Percentiles rank a stretch among this genome's conserved stretches.
Evolutionary conservation across 306 rosid species (phyloP).

Genomic region (Prunus fruticosa): DNA sequence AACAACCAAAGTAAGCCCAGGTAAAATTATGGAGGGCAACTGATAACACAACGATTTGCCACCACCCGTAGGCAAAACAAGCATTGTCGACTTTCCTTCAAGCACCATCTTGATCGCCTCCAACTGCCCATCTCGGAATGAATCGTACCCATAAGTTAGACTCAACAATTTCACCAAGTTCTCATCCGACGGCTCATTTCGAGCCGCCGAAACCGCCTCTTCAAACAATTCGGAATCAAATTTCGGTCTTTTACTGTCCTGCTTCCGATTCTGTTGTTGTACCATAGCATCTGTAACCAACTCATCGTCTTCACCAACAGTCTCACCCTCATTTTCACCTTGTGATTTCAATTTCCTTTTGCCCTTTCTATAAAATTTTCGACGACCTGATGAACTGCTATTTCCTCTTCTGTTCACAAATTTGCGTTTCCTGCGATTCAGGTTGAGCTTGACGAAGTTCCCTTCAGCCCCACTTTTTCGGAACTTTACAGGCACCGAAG

Average conservation of each 20-base stretch:
- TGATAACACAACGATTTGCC: constrained; percentile 97
- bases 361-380: constrained; percentile 36
- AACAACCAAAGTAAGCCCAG: constrained; percentile 80
- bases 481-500: constrained; percentile 43
- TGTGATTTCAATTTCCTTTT: constrained; percentile 31
- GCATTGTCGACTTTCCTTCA: constrained; percentile 65
- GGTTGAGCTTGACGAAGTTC: constrained; percentile 70
- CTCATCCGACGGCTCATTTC: constrained; percentile 58
- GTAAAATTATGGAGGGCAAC: constrained; percentile 71
- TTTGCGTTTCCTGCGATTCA: constrained; percentile 54
- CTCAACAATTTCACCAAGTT: constrained; percentile 61
- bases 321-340: constrained; percentile 25
- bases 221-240: constrained; percentile 33
- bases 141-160: constrained; percentile 59
- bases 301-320: constrained; percentile 39
- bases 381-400: constrained; percentile 25
- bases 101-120: constrained; percentile 79
- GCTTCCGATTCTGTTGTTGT: constrained; percentile 30
- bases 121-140: constrained; percentile 80
- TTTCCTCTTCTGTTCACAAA: constrained; percentile 42
- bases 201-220: constrained; percentile 42
- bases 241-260: constrained; percentile 30
- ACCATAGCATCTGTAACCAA: constrained; percentile 26
- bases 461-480: constrained; percentile 53
- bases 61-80: constrained; percentile 88